Conservation (phyloP, 2,329 filamentous ascomycete genomes). For the Harringtonia lauricola region DNA sequence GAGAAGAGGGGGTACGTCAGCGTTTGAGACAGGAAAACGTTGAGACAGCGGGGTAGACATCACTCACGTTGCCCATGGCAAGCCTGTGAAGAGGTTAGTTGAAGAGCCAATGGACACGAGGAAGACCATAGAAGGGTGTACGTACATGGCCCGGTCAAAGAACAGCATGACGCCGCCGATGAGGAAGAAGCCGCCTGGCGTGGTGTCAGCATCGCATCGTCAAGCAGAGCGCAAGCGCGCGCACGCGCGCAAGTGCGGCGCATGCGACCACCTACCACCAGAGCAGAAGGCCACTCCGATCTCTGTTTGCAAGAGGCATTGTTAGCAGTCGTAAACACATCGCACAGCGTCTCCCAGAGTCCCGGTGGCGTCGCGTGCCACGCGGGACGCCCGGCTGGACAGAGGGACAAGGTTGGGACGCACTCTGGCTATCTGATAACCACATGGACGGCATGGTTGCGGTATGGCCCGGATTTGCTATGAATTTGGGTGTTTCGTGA, state of each 20-base stretch:
- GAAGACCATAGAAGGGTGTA: slow-evolving; percentile 10
- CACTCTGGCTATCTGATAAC: slow-evolving; percentile 93
- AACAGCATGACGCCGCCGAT: slow-evolving; percentile 91
- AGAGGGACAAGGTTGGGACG: slow-evolving; percentile 21
- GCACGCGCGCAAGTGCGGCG: no score
- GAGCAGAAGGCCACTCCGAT: slow-evolving; percentile 97
- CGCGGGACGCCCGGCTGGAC: neutral
- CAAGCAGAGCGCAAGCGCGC: neutral
- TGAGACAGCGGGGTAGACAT: slow-evolving; percentile 2
- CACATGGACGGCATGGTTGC: slow-evolving; percentile 74
- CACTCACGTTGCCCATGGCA: slow-evolving; percentile 85
- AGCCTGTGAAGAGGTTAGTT: slow-evolving; percentile 43
- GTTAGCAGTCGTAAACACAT: slow-evolving; percentile 14
- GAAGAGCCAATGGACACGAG: neutral
- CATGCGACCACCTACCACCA: slow-evolving; percentile 59
- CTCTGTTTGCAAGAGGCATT: slow-evolving; percentile 43
- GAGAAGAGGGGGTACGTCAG: neutral
- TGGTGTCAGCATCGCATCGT: neutral
- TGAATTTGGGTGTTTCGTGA: no score
- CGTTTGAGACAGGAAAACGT: no score
- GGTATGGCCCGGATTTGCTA: neutral
- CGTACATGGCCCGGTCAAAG: slow-evolving; percentile 91
- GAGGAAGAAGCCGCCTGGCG: slow-evolving; percentile 80
- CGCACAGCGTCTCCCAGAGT: neutral
- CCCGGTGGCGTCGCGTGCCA: neutral